Base-by-base conservation (phyloP, 805 yeast genomes). In the Candida awuae region DNA sequence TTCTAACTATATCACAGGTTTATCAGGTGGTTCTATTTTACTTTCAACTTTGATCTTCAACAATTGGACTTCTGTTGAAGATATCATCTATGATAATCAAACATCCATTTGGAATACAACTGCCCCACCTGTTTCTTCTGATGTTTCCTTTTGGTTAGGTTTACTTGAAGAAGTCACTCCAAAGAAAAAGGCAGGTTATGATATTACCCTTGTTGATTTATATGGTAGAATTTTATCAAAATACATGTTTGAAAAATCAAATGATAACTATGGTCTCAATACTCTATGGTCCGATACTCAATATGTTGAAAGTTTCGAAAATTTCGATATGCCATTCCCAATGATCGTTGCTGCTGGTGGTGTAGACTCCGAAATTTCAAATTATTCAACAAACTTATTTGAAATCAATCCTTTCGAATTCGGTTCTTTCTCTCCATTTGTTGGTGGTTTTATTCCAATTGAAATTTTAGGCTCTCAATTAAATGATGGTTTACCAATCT, bases 391-490 rank as follows among this genome's bases (percentile, higher is more conserved):
- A 13, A 80, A 92, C 3, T 68, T 67, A 35, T 66, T 77, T 44
- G 75, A 77, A 48, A 55, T 73, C 39, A 70, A 68, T 37, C 88
- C 94, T 13, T 77, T 65, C 50, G 83, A 80, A 54, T 66, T 86
- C 54, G 96, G 96, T 12, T 77, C 92, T 3, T 86, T 92, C 92
- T 90, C 84, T 52, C 79, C 80, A 7, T 62, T 77, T 3, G 62
- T 81, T 40, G 67, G 71, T 36, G 68, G 80, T 7, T 85, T 86
- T 55, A 63, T 78, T 15, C 76, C 80, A 38, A 60, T 73, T 33
- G 70, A 75, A 54, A 81, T 78, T 53, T 54, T 85, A 32, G 95
- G 95, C 8, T 66, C 92, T 0, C 47, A 63, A 3, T 69, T 81
- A 19, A 49, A 61, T 15, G 65, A 75, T 44, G 95, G 95, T 21